These are phyloP conservation scores for Colletotrichum agaves DNA, from an alignment of 2,329 filamentous ascomycete species.

Conservation along the genomic window DNA sequence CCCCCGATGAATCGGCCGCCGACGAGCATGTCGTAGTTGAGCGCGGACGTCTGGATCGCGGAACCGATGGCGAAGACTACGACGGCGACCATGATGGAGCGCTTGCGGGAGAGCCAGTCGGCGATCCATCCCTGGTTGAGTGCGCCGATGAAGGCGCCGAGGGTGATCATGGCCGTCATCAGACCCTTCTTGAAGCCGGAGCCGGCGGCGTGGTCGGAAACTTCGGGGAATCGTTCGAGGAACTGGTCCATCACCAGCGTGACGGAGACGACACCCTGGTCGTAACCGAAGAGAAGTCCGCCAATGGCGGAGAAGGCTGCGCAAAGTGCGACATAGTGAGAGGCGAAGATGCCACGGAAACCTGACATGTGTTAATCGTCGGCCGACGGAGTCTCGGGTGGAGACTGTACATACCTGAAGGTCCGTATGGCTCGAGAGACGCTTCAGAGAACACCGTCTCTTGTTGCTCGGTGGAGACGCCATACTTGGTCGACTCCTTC, in stretches of 20 bases:
- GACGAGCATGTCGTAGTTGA: conserved; percentile 56
- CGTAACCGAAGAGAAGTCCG: conserved; percentile 55
- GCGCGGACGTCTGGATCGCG: conserved; percentile 46
- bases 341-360: conserved; percentile 46
- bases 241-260: conserved; percentile 43
- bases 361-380: conserved; percentile 37
- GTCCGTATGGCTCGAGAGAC: conserved; percentile 41
- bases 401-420: conserved; percentile 37
- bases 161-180: conserved; percentile 58
- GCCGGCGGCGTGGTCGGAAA: conserved; percentile 48
- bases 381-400: background rate
- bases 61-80: conserved; percentile 45
- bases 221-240: conserved; percentile 51
- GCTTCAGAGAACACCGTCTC: conserved; percentile 37
- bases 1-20: conserved; percentile 61
- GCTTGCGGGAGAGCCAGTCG: conserved; percentile 45
- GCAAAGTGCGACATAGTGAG: conserved; percentile 46
- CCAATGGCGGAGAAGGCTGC: conserved; percentile 43
- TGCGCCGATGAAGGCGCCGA: conserved; percentile 63
- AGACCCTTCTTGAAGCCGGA: conserved; percentile 45
- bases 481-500: conserved; percentile 33
- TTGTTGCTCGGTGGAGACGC: conserved; percentile 39
- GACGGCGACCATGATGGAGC: conserved; percentile 45
- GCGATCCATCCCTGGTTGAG: conserved; percentile 60
- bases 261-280: conserved; percentile 57